Percentiles rank a stretch among this genome's conserved stretches.
Evolutionary conservation across 495 filamentous ascomycete species (phyloP).

Genomic region (Penicillium samsonianum): DNA sequence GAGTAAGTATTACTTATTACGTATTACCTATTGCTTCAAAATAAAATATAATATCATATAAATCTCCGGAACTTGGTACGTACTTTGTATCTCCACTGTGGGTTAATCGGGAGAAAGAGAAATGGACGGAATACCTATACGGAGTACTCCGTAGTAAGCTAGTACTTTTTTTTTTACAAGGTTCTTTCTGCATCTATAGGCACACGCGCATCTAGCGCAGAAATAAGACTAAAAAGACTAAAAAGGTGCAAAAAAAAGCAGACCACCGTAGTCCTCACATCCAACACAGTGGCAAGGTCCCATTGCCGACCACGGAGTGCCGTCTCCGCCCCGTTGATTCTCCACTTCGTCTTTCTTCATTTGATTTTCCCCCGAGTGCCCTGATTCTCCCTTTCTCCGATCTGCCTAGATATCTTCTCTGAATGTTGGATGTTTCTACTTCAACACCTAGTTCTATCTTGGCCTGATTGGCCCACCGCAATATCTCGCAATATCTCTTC

Average conservation of each 20-base stretch:
- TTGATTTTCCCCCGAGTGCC: neutral
- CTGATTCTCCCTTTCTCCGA: conserved; percentile 1
- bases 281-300: conserved; percentile 2
- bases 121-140: neutral
- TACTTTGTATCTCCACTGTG: neutral
- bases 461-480: neutral
- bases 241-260: neutral
- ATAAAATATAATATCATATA: neutral
- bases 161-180: neutral
- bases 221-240: neutral
- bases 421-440: neutral
- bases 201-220: conserved; percentile 1
- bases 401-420: neutral
- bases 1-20: too few species aligned
- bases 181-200: neutral
- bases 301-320: neutral
- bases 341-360: conserved; percentile 9
- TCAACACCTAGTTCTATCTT: neutral
- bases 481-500: neutral
- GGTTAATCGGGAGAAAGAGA: neutral
- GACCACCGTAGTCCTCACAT: neutral
- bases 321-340: conserved; percentile 14
- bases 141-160: neutral
- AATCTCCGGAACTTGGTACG: neutral
- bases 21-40: neutral